Evolutionary conservation across 441 rosid species (phyloP).

Genomic region (Breynia disticha): DNA sequence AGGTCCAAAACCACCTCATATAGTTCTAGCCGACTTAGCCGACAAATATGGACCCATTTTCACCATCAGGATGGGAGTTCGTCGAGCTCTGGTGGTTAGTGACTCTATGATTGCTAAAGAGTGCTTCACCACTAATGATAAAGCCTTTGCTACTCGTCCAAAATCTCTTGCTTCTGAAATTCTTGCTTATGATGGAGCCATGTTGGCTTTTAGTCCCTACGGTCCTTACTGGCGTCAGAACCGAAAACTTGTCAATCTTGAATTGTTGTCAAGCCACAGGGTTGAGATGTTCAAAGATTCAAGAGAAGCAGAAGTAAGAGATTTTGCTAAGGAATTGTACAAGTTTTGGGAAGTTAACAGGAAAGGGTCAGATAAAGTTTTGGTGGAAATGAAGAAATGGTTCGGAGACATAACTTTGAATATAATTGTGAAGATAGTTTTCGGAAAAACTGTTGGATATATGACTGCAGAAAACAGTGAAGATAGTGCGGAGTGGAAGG

Average conservation of each 20-base stretch:
- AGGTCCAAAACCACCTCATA: slow-evolving; percentile 10
- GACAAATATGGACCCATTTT: slow-evolving; percentile 21
- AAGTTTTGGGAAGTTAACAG: slow-evolving; percentile 1
- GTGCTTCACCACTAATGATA: slow-evolving; percentile 15
- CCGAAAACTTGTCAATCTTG: slow-evolving; percentile 11
- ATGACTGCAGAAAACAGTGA: slow-evolving; percentile 6
- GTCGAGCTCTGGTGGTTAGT: slow-evolving; percentile 13
- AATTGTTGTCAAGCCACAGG: slow-evolving; percentile 19
- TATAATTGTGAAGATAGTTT: slow-evolving; percentile 24
- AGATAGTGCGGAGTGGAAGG: slow-evolving; percentile 3
- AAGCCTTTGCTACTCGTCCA: slow-evolving; percentile 14
- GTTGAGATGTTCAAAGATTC: slow-evolving; percentile 9
- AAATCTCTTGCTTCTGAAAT: neutral
- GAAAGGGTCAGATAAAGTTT: neutral
- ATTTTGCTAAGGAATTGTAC: neutral
- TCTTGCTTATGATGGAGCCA: slow-evolving; percentile 11
- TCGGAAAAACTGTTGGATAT: slow-evolving; percentile 24
- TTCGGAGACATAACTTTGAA: slow-evolving; percentile 24
- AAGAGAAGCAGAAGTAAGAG: slow-evolving; percentile 6
- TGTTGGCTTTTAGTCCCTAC: slow-evolving; percentile 12
- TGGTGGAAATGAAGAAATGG: slow-evolving; percentile 35
- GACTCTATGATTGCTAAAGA: slow-evolving; percentile 19
- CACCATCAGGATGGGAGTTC: slow-evolving; percentile 15
- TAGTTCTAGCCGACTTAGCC: slow-evolving; percentile 12
- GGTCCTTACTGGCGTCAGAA: slow-evolving; percentile 16